Conservation (phyloP, 495 filamentous ascomycete genomes). For the Massariosphaeria phaeospora region DNA sequence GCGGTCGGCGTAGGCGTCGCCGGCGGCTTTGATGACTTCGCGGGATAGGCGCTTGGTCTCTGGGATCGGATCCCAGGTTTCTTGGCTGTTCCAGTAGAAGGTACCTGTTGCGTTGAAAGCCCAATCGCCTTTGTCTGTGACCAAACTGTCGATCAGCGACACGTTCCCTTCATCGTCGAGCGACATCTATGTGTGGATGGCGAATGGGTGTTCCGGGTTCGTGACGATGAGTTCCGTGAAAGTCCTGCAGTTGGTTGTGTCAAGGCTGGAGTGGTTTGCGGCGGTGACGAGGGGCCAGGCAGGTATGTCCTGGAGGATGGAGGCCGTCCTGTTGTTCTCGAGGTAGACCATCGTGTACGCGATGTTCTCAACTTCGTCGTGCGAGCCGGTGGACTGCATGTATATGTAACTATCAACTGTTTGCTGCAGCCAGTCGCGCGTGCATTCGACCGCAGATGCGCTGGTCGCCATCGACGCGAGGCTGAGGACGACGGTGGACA, state of each 20-base stretch:
- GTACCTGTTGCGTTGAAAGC: slow-evolving; percentile 20
- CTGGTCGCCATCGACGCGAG: background rate
- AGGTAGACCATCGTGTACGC: slow-evolving; percentile 2
- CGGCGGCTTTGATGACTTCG: slow-evolving; percentile 12
- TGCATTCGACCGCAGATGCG: slow-evolving; percentile 1
- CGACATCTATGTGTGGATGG: slow-evolving; percentile 12
- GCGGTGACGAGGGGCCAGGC: slow-evolving; percentile 1
- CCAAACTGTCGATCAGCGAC: slow-evolving; percentile 13
- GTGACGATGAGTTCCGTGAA: slow-evolving; percentile 21
- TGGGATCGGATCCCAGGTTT: slow-evolving; percentile 19
- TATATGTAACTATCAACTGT: background rate
- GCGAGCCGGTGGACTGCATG: slow-evolving; percentile 3
- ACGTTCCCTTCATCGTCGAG: slow-evolving; percentile 4
- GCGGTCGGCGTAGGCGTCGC: slow-evolving; percentile 21
- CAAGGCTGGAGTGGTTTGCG: slow-evolving; percentile 5
- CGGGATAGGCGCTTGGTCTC: slow-evolving; percentile 1
- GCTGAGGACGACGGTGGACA: background rate
- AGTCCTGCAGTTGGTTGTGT: slow-evolving; percentile 9
- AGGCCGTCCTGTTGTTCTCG: slow-evolving; percentile 9
- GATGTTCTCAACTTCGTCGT: background rate
- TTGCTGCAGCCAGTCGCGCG: background rate
- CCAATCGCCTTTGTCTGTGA: slow-evolving; percentile 20
- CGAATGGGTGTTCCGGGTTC: slow-evolving; percentile 9
- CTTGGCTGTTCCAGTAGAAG: slow-evolving; percentile 8
- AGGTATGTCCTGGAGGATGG: background rate